Conservation (phyloP, 345 rosid genomes). For the Capsella bursapastoris region DNA sequence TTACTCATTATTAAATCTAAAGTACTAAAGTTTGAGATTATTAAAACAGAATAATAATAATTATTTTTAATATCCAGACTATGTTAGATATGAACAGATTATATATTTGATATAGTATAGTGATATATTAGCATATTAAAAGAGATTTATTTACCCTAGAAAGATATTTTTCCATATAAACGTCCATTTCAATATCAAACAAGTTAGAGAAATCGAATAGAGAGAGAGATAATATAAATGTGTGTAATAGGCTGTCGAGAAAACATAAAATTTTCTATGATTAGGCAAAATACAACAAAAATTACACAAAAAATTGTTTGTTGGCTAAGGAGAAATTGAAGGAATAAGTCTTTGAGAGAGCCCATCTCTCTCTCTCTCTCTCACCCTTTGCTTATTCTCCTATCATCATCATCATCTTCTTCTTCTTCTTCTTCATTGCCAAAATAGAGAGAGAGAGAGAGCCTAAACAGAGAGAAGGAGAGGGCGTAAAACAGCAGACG, state of each 20-base stretch:
- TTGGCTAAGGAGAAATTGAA: slow-evolving; percentile 38
- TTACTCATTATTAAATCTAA: background rate
- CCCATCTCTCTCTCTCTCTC: slow-evolving; percentile 4
- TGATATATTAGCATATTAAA: background rate
- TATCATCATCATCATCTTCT: background rate
- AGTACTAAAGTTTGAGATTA: background rate
- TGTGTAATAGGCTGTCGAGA: background rate
- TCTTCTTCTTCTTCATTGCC: slow-evolving; percentile 32
- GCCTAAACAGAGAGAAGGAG: slow-evolving; percentile 26
- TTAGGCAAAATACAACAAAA: slow-evolving; percentile 32
- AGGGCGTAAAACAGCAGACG: slow-evolving; percentile 48
- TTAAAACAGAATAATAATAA: background rate
- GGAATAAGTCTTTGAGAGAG: slow-evolving; percentile 9
- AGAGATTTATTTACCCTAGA: background rate
- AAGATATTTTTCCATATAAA: background rate
- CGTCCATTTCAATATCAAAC: slow-evolving; percentile 22
- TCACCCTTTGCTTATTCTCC: background rate
- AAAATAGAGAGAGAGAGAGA: slow-evolving; percentile 26
- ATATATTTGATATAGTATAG: background rate
- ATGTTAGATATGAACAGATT: background rate
- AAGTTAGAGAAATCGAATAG: background rate
- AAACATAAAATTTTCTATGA: slow-evolving; percentile 32
- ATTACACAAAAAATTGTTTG: slow-evolving; percentile 31
- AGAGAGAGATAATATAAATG: background rate
- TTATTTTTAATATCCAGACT: background rate